Evolutionary conservation across 2,329 filamentous ascomycete genomes (phyloP).

Genomic region (Fusarium sp.): DNA sequence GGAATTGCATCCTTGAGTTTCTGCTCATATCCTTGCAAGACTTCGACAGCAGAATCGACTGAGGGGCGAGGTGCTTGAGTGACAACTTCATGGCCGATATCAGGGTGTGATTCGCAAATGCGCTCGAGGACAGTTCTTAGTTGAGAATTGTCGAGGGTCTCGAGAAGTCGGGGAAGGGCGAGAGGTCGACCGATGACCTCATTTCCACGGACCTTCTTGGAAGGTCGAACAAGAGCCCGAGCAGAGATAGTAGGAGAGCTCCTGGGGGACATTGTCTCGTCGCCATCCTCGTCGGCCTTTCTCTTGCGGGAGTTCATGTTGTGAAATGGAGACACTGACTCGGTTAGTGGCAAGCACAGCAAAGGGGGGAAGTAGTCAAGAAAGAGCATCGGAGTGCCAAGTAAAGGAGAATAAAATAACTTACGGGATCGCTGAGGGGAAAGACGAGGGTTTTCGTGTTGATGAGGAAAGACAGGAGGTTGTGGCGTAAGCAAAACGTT

Average conservation of each 20-base stretch:
- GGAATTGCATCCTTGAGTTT: conserved; percentile 84
- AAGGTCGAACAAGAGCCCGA: conserved; percentile 74
- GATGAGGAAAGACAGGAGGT: conserved; percentile 69
- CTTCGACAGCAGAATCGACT: conserved; percentile 81
- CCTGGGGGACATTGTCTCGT: conserved; percentile 90
- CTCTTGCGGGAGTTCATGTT: conserved; percentile 77
- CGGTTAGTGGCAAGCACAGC: conserved; percentile 39
- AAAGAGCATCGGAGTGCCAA: not conserved
- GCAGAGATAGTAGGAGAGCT: conserved; percentile 81
- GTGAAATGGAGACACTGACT: conserved; percentile 60
- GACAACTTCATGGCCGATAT: conserved; percentile 86
- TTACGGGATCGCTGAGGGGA: conserved; percentile 68
- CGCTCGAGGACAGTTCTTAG: conserved; percentile 88
- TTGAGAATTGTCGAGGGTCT: conserved; percentile 89
- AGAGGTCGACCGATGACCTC: conserved; percentile 73
- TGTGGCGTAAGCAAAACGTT: conserved; percentile 72
- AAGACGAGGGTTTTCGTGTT: conserved; percentile 66
- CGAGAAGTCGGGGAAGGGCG: conserved; percentile 79
- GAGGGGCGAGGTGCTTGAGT: conserved; percentile 88
- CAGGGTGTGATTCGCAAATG: conserved; percentile 89
- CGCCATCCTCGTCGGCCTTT: conserved; percentile 83
- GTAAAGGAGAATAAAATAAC: conserved; percentile 47
- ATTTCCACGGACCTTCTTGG: conserved; percentile 72
- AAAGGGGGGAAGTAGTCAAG: conserved; percentile 2
- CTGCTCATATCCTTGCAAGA: conserved; percentile 84